Evolutionary conservation across 345 rosid genomes (phyloP), one percentile per base, ranked within the genome.

Genomic region (Aegle marmelos): DNA sequence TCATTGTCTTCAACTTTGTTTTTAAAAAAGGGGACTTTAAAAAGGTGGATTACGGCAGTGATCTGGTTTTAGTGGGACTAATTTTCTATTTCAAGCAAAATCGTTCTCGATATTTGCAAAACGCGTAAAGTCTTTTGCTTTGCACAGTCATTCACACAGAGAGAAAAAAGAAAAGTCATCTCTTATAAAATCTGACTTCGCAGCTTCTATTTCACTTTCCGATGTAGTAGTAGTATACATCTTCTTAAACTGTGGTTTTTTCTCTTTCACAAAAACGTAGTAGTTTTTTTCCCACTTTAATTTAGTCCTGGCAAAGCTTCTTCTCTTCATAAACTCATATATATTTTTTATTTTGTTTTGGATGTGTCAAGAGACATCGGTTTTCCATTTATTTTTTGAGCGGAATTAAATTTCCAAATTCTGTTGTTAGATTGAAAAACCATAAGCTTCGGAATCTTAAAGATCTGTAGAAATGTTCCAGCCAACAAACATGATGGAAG

Each of bases 401-500:
- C 72, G 68, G 45, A 30, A 53, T 53, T 53, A 41, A 70, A 69
- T 82, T 66, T 78, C 68, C 54, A 53, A 4, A 31, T 76, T 83
- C 34, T 83, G 53, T 71, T 78, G 37, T 72, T 78, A 83, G 88
- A 82, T 86, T 83, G 83, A 77, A 83, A 85, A 85, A 67, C 80
- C 62, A 82, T 83, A 83, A 81, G 82, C 78, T 74, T 82, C 70
- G 82, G 83, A 82, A 81, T 73, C 87, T 84, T 84, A 82, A 84
- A 87, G 90, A 83, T 87, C 86, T 83, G 83, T 84, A 75, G 85
- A 85, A 48, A 84, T 88, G 89, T 90, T 88, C 86, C 91, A 91
- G 93, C 85, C 87, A 74, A 88, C 87, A 74, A 88, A 83, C 81
- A 65, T 90, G 87, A 86, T 91, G 85, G 96, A 91, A 41, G 83